These are phyloP conservation scores for Lactuca sativa DNA, from an alignment of 129 eudicot genomes.

Conservation along the genomic window DNA sequence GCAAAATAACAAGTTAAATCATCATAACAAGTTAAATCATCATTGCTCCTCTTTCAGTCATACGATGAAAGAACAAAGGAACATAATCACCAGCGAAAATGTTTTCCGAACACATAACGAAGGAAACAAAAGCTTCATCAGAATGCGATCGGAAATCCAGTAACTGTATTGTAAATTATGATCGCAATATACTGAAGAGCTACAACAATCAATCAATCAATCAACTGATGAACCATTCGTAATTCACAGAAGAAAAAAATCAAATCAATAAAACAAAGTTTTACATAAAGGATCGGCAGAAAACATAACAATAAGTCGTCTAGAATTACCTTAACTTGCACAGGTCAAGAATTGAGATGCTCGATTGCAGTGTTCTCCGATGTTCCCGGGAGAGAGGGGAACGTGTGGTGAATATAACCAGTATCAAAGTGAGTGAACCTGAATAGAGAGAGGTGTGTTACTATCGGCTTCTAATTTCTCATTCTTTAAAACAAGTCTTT, in stretches of 20 bases:
- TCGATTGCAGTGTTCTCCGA: neutral
- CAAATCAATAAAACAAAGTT: slow-evolving; percentile 4
- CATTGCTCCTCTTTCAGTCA: slow-evolving; percentile 4
- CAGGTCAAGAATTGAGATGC: slow-evolving; percentile 4
- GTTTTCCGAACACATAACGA: neutral
- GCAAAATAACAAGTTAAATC: slow-evolving; percentile 3
- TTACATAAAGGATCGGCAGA: slow-evolving; percentile 1
- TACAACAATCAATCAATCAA: slow-evolving; percentile 6
- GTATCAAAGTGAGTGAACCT: slow-evolving; percentile 41
- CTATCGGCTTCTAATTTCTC: slow-evolving; percentile 21
- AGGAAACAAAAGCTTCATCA: neutral
- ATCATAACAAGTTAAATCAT: slow-evolving; percentile 1
- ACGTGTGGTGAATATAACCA: slow-evolving; percentile 30
- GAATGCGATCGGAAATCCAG: slow-evolving; percentile 22
- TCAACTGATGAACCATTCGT: neutral
- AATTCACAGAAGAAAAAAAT: slow-evolving; percentile 1
- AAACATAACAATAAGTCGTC: neutral
- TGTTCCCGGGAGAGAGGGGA: neutral
- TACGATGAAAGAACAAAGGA: slow-evolving; percentile 9
- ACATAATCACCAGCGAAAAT: slow-evolving; percentile 1
- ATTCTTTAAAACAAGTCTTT: slow-evolving; percentile 3
- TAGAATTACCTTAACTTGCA: slow-evolving; percentile 20
- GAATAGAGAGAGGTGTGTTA: slow-evolving; percentile 20
- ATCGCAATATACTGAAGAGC: slow-evolving; percentile 8
- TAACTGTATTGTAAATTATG: neutral